phyloP scores from a whole-genome alignment of 1,139 yeast genomes.

The Lodderomyces elongisporus region DNA sequence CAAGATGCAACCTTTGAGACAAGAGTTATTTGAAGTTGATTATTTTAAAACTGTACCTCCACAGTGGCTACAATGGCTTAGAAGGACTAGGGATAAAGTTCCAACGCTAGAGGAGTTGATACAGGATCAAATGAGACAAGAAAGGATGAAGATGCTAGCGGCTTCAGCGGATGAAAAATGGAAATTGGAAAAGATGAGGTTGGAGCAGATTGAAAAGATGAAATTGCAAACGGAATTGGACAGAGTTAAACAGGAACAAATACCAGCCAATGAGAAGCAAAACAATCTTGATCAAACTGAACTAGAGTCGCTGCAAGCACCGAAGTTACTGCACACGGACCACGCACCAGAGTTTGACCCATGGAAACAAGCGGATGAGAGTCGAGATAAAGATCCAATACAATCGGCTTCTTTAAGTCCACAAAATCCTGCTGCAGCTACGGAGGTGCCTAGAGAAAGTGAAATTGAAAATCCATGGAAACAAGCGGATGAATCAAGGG shows the following conservation, averaged over 20 bases:
- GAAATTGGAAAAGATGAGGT: conserved; percentile 36
- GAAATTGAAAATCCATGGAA: conserved; percentile 32
- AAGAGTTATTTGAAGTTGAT: conserved; percentile 42
- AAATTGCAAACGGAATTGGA: conserved; percentile 34
- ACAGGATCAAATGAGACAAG: conserved; percentile 54
- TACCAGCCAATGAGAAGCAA: conserved; percentile 1
- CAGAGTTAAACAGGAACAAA: conserved; percentile 21
- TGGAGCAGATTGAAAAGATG: conserved; percentile 29
- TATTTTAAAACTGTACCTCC: conserved; percentile 53
- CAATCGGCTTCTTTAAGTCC: conserved; percentile 16
- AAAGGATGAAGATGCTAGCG: conserved; percentile 51
- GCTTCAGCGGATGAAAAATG: conserved; percentile 58
- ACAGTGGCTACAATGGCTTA: conserved; percentile 80
- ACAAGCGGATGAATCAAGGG: conserved; percentile 28
- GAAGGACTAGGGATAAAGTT: conserved; percentile 53
- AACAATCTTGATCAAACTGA: too few species aligned
- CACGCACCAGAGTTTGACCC: conserved; percentile 18
- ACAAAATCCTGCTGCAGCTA: too few species aligned
- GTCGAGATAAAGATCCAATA: conserved; percentile 30
- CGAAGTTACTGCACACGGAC: neutral
- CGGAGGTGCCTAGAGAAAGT: too few species aligned
- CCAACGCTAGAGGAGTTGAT: conserved; percentile 63
- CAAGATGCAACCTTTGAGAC: conserved; percentile 43
- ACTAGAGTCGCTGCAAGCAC: conserved; percentile 9
- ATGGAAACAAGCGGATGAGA: conserved; percentile 35